Evolutionary conservation across 176 grass and related monocot species (phyloP), one percentile per base, ranked within the genome.

Genomic region (Eragrostis nindensis): DNA sequence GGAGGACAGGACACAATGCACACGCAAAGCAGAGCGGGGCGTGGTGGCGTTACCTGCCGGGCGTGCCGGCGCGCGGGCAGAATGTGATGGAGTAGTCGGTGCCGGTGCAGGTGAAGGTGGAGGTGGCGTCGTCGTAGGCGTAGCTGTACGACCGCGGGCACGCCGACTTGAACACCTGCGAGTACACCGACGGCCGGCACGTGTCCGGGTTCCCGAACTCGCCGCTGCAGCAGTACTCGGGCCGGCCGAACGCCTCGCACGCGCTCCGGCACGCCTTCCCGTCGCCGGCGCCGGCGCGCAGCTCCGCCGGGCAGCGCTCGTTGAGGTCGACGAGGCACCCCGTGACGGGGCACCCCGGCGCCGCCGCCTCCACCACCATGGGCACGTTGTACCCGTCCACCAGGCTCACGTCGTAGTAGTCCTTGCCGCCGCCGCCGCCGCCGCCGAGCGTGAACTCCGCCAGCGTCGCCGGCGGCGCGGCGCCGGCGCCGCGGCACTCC

Each of bases 321-420:
- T 95, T 98, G 32, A 98, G 76, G 82, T 98, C 92, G 2, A 48
- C 95, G 8, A 66, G 17, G 88, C 95, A 98, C 3, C 95, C 95
- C 7, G 90, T 98, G 0, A 71, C 66, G 3, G 80, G 85, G 75
- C 95, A 95, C 9, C 85, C 92, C 0, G 70, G 64, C 0, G 73
- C 77, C 6, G 90, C 66, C 12, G 84, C 86, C 36, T 91, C 86
- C 40, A 98, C 90, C 12, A 98, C 53, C 63, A 95, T 47, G 15
- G 95, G 95, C 45, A 98, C 74, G 87, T 98, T 98, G 87, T 98
- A 98, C 2, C 95, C 95, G 73, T 98, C 95, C 39, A 98, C 92
- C 3, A 98, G 83, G 74, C 95, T 98, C 62, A 98, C 95, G 89
- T 98, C 95, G 85, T 98, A 98, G 81, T 87, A 98, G 72, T 98